These are phyloP conservation scores for Magnaporthales sp. DNA, from an alignment of 2,329 filamentous ascomycete species.

Conservation along the genomic window DNA sequence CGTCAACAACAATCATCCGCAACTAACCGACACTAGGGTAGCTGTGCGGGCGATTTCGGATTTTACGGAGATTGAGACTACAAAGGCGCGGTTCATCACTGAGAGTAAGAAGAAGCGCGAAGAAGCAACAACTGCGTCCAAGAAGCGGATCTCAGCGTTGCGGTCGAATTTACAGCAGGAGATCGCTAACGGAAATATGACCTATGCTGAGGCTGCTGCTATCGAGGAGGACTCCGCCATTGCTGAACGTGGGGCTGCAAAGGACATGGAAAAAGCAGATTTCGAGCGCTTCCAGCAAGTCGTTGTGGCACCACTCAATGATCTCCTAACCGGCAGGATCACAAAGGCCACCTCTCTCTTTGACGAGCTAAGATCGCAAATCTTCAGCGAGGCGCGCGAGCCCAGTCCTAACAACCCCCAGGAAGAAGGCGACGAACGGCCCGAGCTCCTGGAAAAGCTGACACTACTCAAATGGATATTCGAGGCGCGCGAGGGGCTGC, in stretches of 20 bases:
- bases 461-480: conserved; percentile 96
- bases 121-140: conserved; percentile 39
- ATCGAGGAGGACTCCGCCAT: conserved; percentile 68
- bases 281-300: conserved; percentile 78
- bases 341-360: conserved; percentile 68
- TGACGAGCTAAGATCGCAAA: conserved; percentile 59
- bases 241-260: conserved; percentile 61
- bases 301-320: conserved; percentile 78
- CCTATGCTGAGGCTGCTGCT: conserved; percentile 72
- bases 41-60: conserved; percentile 68
- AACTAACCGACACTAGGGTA: conserved; percentile 68
- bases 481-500: conserved; percentile 79
- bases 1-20: conserved; percentile 91
- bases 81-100: conserved; percentile 52
- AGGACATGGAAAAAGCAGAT: conserved; percentile 66
- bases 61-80: conserved; percentile 60
- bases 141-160: conserved; percentile 53
- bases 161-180: conserved; percentile 69
- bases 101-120: conserved; percentile 51
- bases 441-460: conserved; percentile 87
- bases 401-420: conserved; percentile 74
- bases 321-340: conserved; percentile 69
- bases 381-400: conserved; percentile 63
- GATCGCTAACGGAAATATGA: conserved; percentile 68
- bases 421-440: conserved; percentile 90